These are phyloP conservation scores for Leonotis leonurus DNA, from an alignment of 257 asterid species.

Conservation along the genomic window DNA sequence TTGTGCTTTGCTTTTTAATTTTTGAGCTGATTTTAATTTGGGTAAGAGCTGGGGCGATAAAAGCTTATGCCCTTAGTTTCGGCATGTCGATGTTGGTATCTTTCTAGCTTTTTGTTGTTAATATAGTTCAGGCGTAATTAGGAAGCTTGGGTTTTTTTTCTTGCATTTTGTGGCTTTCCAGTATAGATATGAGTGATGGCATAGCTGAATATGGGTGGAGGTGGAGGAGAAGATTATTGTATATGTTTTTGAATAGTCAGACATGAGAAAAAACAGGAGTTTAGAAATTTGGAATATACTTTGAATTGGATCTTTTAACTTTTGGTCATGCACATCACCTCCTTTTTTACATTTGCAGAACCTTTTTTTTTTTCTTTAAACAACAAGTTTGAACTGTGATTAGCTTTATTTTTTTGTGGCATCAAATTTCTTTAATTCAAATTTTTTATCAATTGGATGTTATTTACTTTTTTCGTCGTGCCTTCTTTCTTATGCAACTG, in stretches of 20 bases:
- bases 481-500: conserved; percentile 1
- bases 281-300: background rate
- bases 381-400: background rate
- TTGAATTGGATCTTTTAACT: background rate
- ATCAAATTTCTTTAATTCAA: background rate
- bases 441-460: background rate
- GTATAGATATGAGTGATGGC: background rate
- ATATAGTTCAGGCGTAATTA: conserved; percentile 4
- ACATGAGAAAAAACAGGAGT: background rate
- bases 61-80: background rate
- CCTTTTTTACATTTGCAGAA: background rate
- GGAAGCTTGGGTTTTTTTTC: background rate
- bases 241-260: background rate
- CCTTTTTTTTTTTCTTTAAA: background rate
- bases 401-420: background rate
- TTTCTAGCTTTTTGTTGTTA: background rate
- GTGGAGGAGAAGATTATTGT: background rate
- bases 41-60: background rate
- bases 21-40: background rate
- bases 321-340: background rate
- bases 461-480: background rate
- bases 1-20: background rate
- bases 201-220: background rate
- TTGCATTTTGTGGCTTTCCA: background rate
- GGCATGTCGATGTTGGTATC: background rate